A percentile compares a stretch with the other conserved stretches of the same genome.
phyloP scores from a whole-genome alignment of 306 rosid species.

The Senna tora region DNA sequence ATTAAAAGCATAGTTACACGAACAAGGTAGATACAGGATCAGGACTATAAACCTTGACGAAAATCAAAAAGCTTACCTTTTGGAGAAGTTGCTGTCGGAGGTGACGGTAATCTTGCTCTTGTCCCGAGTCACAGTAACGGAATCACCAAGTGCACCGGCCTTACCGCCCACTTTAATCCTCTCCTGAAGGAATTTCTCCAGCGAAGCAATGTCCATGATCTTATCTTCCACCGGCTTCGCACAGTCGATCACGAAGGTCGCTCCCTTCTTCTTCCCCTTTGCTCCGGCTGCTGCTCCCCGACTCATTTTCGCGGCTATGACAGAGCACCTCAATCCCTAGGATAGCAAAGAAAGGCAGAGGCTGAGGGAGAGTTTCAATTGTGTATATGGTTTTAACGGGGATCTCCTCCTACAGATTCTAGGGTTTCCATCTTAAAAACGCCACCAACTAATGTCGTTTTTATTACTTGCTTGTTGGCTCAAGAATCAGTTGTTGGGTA shows the following conservation, averaged over 20 bases:
- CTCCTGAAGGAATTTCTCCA: constrained; percentile 77
- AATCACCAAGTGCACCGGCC: constrained; percentile 75
- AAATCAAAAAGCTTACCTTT: constrained; percentile 43
- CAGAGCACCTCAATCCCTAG: neutral
- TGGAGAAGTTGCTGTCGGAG: constrained; percentile 69
- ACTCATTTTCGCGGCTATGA: constrained; percentile 54
- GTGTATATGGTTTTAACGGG: neutral
- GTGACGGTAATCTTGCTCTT: constrained; percentile 77
- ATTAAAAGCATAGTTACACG: neutral
- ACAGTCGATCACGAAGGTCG: constrained; percentile 64
- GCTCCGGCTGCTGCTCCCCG: constrained; percentile 53
- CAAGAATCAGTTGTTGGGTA: neutral
- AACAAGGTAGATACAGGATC: neutral
- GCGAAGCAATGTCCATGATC: constrained; percentile 79
- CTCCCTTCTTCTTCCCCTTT: constrained; percentile 87
- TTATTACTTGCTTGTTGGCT: too few relatives aligned
- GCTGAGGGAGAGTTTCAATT: neutral
- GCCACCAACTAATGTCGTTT: too few relatives aligned
- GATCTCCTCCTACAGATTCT: neutral
- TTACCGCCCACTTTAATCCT: constrained; percentile 81
- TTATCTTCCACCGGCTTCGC: constrained; percentile 75
- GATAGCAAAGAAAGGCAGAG: neutral
- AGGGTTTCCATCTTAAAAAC: constrained; percentile 18
- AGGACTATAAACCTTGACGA: neutral
- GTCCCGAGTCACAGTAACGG: constrained; percentile 59